Evolutionary conservation across 768 basidiomycete genomes (phyloP), one percentile per base, ranked within the genome.

Genomic region (Pisolithus albus): DNA sequence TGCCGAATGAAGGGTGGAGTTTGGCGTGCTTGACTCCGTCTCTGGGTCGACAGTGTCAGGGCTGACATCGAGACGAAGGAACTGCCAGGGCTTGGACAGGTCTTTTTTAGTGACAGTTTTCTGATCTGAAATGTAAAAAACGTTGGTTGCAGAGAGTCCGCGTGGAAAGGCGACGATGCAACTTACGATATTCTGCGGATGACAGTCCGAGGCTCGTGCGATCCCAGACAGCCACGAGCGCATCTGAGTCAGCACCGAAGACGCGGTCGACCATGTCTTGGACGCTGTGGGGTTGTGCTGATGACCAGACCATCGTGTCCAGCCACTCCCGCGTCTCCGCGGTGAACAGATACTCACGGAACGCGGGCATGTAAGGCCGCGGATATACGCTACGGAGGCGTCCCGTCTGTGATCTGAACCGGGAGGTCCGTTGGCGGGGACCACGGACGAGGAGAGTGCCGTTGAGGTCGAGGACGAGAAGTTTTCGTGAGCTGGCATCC

Each of bases 231-330:
- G 82, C 86, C 15, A 79, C 65, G 5, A 90, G 67, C 16, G 64
- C 59, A 47, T 68, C 67, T 24, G 66, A 61, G 0, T 64, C 49
- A 5, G 68, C 59, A 10, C 73, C 79, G 61, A 91, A 89, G 32
- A 76, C 75, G 34, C 71, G 72, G 19, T 77, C 63, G 0, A 87
- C 84, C 90, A 92, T 92, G 57, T 84, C 82, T 0, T 69, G 65
- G 8, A 90, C 89, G 61, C 80, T 88, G 46, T 83, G 83, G 2
- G 88, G 87, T 61, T 90, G 87, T 4, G 90, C 90, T 2, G 85
- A 88, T 61, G 85, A 88, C 90, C 90, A 93, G 4, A 93, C 78
- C 86, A 92, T 92, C 4, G 85, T 82, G 52, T 90, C 86, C 18
- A 91, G 74, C 85, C 87, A 89, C 13, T 60, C 59, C 32, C 67